These are phyloP conservation scores for Talaromyces atroroseus DNA, from an alignment of 2,329 filamentous ascomycete genomes.

Conservation along the genomic window DNA sequence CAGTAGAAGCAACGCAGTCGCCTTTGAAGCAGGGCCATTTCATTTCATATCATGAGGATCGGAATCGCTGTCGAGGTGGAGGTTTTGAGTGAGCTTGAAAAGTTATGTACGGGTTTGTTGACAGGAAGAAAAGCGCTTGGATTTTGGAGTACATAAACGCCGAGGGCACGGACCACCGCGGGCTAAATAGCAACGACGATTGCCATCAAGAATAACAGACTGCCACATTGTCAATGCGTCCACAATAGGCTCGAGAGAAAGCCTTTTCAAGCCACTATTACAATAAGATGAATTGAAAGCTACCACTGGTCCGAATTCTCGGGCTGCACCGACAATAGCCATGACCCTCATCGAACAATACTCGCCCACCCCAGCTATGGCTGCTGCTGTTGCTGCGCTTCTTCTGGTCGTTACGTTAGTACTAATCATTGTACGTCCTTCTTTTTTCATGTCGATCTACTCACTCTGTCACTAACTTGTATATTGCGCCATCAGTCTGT, in stretches of 20 bases:
- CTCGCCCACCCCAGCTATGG: background rate
- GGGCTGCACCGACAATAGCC: background rate
- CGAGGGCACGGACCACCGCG: constrained; percentile 12
- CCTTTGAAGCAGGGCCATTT: constrained; percentile 40
- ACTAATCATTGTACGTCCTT: constrained; percentile 2
- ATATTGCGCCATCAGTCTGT: constrained; percentile 18
- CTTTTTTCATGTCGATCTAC: background rate
- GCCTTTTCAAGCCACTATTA: background rate
- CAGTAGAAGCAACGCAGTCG: constrained; percentile 77
- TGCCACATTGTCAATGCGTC: background rate
- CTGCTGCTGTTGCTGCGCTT: background rate
- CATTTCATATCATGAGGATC: constrained; percentile 16
- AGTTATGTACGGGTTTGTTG: background rate
- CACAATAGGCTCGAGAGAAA: background rate
- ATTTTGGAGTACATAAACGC: constrained; percentile 7
- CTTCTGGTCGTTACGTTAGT: background rate
- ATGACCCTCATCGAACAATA: background rate
- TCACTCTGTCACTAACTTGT: background rate
- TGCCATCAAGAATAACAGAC: too few relatives aligned
- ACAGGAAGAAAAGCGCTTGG: background rate
- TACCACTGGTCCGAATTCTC: background rate
- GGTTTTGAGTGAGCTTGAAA: background rate
- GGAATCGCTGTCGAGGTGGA: background rate
- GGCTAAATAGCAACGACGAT: background rate
- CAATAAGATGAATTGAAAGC: constrained; percentile 2